These are phyloP conservation scores for Dendrostoma leiphaemia DNA, from an alignment of 2,329 filamentous ascomycete genomes.

Conservation along the genomic window DNA sequence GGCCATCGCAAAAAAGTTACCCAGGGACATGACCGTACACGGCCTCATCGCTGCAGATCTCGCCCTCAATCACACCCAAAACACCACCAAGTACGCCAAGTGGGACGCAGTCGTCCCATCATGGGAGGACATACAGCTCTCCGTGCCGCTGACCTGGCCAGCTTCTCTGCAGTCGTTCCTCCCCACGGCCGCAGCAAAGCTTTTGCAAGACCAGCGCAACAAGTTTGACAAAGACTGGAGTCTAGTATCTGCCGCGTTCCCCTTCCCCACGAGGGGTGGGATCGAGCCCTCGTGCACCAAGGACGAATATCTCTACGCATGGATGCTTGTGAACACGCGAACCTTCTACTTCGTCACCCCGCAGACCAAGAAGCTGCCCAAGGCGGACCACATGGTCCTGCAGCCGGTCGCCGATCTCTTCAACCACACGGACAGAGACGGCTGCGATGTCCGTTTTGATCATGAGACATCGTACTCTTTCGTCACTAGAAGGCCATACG, in stretches of 20 bases:
- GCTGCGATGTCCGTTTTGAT: slow-evolving; percentile 51
- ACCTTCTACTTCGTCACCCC: slow-evolving; percentile 58
- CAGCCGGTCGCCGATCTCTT: slow-evolving; percentile 74
- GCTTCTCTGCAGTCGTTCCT: slow-evolving; percentile 43
- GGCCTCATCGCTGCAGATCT: slow-evolving; percentile 71
- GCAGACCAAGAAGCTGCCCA: slow-evolving; percentile 38
- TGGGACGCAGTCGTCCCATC: slow-evolving; percentile 71
- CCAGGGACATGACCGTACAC: slow-evolving; percentile 60
- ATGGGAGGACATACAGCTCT: slow-evolving; percentile 50
- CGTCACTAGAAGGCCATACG: slow-evolving; percentile 48
- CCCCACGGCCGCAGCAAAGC: slow-evolving; percentile 38
- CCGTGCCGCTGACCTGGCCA: slow-evolving; percentile 50
- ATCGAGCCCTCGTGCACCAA: neutral
- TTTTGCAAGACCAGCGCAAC: slow-evolving; percentile 52
- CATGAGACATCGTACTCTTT: slow-evolving; percentile 50
- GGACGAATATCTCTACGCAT: slow-evolving; percentile 50
- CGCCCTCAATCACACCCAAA: slow-evolving; percentile 47
- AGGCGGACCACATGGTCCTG: slow-evolving; percentile 63
- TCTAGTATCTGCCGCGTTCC: slow-evolving; percentile 29
- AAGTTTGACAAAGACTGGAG: slow-evolving; percentile 42
- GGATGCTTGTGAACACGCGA: slow-evolving; percentile 61
- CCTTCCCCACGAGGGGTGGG: slow-evolving; percentile 27
- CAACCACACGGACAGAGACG: slow-evolving; percentile 50
- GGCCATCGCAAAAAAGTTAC: slow-evolving; percentile 49
- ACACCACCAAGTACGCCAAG: slow-evolving; percentile 41